phyloP scores from a whole-genome alignment of 2,329 filamentous ascomycete genomes.

The Fusarium equiseti region DNA sequence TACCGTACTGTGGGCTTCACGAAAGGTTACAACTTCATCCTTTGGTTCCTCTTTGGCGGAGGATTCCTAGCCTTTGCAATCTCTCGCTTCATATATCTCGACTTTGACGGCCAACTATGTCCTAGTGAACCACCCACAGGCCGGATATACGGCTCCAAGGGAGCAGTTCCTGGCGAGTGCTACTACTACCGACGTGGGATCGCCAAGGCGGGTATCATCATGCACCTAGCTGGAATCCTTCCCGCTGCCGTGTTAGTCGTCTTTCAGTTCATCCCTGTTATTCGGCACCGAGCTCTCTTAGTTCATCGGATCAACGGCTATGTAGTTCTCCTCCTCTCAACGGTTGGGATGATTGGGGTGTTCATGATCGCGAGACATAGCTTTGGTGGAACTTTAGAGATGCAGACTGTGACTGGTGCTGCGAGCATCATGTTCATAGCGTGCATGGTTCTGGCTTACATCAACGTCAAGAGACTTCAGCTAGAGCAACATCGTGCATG shows the following conservation, averaged over 20 bases:
- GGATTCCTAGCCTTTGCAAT: conserved; percentile 45
- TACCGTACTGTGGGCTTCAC: conserved; percentile 66
- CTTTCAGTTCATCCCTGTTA: conserved; percentile 62
- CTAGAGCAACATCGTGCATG: conserved; percentile 73
- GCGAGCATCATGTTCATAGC: conserved; percentile 60
- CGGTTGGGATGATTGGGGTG: conserved; percentile 61
- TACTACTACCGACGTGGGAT: conserved; percentile 52
- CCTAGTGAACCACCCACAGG: conserved; percentile 6
- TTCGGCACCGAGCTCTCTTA: conserved; percentile 61
- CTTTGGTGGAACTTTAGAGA: conserved; percentile 66
- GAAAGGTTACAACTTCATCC: conserved; percentile 67
- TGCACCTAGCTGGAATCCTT: conserved; percentile 61
- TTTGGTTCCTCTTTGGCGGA: conserved; percentile 64
- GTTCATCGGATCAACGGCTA: conserved; percentile 74
- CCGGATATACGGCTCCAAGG: conserved; percentile 14
- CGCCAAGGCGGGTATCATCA: conserved; percentile 55
- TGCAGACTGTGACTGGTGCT: conserved; percentile 59
- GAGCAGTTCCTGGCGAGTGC: conserved; percentile 55
- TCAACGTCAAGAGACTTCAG: conserved; percentile 70
- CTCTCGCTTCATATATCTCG: conserved; percentile 43
- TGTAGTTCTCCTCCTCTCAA: conserved; percentile 61
- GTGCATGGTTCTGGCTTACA: conserved; percentile 60
- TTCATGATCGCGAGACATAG: conserved; percentile 64
- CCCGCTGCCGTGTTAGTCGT: conserved; percentile 59
- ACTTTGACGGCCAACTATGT: conserved; percentile 53